Percentiles rank a stretch among this genome's conserved stretches.
Evolutionary conservation across 2,329 filamentous ascomycete genomes (phyloP).

Genomic region (Arthrobotrys sinensis): DNA sequence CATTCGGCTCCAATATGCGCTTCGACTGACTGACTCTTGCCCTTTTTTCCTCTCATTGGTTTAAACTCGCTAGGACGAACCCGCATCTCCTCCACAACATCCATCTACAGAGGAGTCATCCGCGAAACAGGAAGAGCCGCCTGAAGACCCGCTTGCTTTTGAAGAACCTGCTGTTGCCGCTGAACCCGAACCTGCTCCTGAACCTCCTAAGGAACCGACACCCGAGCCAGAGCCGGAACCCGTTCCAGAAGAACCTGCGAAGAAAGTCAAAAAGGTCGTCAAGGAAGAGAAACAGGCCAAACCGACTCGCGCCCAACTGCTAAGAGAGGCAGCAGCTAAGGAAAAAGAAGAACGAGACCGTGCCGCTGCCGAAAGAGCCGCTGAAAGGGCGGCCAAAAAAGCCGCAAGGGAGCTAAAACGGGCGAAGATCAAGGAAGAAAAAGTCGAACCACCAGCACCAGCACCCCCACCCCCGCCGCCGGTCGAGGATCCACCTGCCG

Average conservation of each 20-base stretch:
- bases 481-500: conserved; percentile 26
- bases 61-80: conserved; percentile 52
- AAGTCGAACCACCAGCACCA: conserved; percentile 9
- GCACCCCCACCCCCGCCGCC: conserved; percentile 28
- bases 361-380: conserved; percentile 43
- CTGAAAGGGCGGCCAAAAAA: conserved; percentile 32
- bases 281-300: conserved; percentile 45
- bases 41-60: conserved; percentile 29
- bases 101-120: conserved; percentile 36
- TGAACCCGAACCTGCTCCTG: conserved; percentile 23
- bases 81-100: conserved; percentile 11
- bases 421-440: conserved; percentile 27
- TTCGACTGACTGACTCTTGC: conserved; percentile 31
- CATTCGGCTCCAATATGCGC: conserved; percentile 42
- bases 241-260: conserved; percentile 37
- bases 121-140: conserved; percentile 37
- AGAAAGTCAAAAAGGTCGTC: conserved; percentile 36
- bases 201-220: conserved; percentile 13
- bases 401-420: conserved; percentile 36
- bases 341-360: conserved; percentile 57
- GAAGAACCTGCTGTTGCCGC: conserved; percentile 25
- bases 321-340: conserved; percentile 41
- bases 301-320: conserved; percentile 49
- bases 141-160: conserved; percentile 36
- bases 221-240: conserved; percentile 46